Conservation (phyloP, 1,284 basidiomycete genomes). For the Marasmius sp. region DNA sequence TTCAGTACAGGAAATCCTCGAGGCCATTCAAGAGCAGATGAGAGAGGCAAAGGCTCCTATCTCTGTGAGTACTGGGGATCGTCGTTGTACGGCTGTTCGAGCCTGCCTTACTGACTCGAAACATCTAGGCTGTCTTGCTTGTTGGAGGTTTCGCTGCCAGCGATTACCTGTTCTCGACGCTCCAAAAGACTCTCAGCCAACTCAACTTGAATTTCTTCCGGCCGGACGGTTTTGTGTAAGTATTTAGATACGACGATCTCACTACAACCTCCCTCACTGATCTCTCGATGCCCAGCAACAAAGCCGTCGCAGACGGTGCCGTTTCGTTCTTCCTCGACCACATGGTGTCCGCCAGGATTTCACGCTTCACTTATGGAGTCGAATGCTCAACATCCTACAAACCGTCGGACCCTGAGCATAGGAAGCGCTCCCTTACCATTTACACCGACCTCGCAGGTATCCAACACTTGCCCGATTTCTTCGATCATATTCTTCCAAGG, state of each 20-base stretch:
- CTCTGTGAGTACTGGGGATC: slow-evolving; percentile 22
- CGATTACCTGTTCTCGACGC: slow-evolving; percentile 43
- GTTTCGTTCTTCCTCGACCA: slow-evolving; percentile 52
- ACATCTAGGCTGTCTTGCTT: slow-evolving; percentile 32
- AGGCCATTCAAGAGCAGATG: slow-evolving; percentile 37
- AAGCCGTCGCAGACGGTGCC: slow-evolving; percentile 56
- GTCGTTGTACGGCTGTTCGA: not conserved
- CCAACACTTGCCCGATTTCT: slow-evolving; percentile 23
- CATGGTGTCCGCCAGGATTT: slow-evolving; percentile 44
- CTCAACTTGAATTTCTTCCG: slow-evolving; percentile 30
- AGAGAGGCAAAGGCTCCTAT: slow-evolving; percentile 27
- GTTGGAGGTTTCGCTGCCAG: slow-evolving; percentile 53
- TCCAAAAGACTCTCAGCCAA: slow-evolving; percentile 31
- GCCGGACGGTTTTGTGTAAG: slow-evolving; percentile 41
- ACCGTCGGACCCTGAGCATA: slow-evolving; percentile 33
- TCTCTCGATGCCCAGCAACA: slow-evolving; percentile 31
- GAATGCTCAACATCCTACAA: slow-evolving; percentile 28
- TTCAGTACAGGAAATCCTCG: slow-evolving; percentile 40
- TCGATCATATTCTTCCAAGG: slow-evolving; percentile 29
- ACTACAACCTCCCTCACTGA: too few relatives aligned
- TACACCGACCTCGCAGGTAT: slow-evolving; percentile 24
- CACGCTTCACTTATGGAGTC: slow-evolving; percentile 44
- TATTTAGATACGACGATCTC: slow-evolving; percentile 2
- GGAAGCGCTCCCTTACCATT: slow-evolving; percentile 20
- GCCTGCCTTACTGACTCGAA: not conserved